Percentiles rank a stretch among this genome's conserved stretches.
These are phyloP conservation scores for Ceratocystis alfenasii DNA, from an alignment of 2,329 filamentous ascomycete genomes.

Conservation along the genomic window DNA sequence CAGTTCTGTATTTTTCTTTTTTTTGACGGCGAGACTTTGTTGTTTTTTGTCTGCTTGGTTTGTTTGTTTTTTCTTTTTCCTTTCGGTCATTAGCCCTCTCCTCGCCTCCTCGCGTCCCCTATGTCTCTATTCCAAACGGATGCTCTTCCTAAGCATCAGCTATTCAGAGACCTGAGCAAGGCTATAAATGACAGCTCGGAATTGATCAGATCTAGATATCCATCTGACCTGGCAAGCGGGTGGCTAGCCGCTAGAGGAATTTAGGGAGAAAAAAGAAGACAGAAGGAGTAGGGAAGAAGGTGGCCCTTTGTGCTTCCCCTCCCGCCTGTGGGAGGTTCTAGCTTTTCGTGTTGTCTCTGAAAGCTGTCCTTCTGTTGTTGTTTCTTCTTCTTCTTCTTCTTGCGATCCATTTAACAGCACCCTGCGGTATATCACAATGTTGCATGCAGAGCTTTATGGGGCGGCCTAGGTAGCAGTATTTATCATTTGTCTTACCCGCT, in stretches of 20 bases:
- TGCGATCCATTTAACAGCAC: neutral
- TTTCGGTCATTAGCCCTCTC: neutral
- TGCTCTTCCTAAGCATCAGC: neutral
- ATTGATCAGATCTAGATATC: neutral
- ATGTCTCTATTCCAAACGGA: constrained; percentile 1
- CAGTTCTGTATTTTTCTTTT: too few species aligned
- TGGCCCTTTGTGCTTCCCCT: too few species aligned
- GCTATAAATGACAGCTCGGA: constrained; percentile 4
- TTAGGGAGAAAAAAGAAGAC: too few species aligned
- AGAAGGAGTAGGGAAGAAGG: too few species aligned
- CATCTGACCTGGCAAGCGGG: neutral
- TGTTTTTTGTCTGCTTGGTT: neutral
- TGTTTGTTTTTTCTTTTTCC: neutral
- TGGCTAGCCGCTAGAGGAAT: neutral
- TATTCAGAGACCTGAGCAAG: too few species aligned
- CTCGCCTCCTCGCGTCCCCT: neutral
- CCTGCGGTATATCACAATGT: neutral
- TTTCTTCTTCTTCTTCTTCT: neutral
- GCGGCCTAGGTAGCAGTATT: too few species aligned
- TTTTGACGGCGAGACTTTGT: too few species aligned
- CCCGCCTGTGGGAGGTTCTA: too few species aligned
- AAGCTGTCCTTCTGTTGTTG: neutral
- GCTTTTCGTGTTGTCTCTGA: neutral
- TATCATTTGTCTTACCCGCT: too few species aligned
- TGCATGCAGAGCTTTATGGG: neutral